Conservation (phyloP, 164 flowering plant species). For the Paratinospora sagittata region DNA sequence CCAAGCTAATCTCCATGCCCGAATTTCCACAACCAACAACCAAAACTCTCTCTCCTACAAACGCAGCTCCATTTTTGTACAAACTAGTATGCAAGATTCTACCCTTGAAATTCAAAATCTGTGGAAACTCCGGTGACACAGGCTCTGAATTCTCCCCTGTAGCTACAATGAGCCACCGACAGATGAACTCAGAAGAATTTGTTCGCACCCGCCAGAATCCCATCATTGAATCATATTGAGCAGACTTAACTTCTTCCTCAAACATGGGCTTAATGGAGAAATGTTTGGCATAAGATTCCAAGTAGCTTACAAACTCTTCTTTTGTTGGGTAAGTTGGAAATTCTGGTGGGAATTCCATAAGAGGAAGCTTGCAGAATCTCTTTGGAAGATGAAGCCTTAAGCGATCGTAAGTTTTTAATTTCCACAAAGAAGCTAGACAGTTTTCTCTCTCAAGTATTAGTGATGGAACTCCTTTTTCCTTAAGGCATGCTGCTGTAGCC, state of each 20-base stretch:
- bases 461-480: slow-evolving; percentile 31
- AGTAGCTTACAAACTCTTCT: slow-evolving; percentile 37
- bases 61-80: slow-evolving; percentile 38
- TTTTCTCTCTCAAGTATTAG: slow-evolving; percentile 39
- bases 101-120: slow-evolving; percentile 29
- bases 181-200: slow-evolving; percentile 21
- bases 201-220: slow-evolving; percentile 36
- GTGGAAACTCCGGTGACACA: slow-evolving; percentile 35
- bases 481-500: slow-evolving; percentile 54
- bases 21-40: slow-evolving; percentile 66
- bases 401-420: slow-evolving; percentile 39
- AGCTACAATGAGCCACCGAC: slow-evolving; percentile 47
- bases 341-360: slow-evolving; percentile 33
- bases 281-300: slow-evolving; percentile 34
- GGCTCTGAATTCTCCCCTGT: slow-evolving; percentile 56
- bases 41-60: slow-evolving; percentile 33
- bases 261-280: slow-evolving; percentile 34
- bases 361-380: slow-evolving; percentile 47
- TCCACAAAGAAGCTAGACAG: slow-evolving; percentile 56
- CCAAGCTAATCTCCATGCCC: slow-evolving; percentile 57
- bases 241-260: slow-evolving; percentile 23
- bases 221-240: slow-evolving; percentile 24
- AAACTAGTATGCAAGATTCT: slow-evolving; percentile 30
- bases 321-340: slow-evolving; percentile 38
- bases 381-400: slow-evolving; percentile 56